Base-by-base conservation (phyloP, 23 red algal genomes). In the Gracilaria caudata region DNA sequence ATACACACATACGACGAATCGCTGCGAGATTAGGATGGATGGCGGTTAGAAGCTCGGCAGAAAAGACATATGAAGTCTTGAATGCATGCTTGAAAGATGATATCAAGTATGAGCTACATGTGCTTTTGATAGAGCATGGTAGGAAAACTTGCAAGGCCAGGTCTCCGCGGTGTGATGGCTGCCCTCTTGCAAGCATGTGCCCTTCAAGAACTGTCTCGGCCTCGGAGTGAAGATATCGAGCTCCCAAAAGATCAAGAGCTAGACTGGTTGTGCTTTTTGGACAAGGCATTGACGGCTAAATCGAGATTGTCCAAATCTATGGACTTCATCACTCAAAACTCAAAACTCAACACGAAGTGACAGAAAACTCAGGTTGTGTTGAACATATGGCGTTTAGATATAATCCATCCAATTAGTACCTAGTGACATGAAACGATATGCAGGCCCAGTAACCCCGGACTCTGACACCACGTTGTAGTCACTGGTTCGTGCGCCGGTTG, bases 101-200 rank as follows among this genome's bases (percentile, higher is more conserved):
- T 13, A 78, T 94, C 11, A 73, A 91, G 37, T 68, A 90, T 20
- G 51, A 76, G 26, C 71, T 98, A 33, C 95, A 98, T 61, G 68
- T 98, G 1, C 40, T 98, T 28, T 53, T 98, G 49, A 90, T 98
- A 60, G 51, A 55, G 16, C 95, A 94, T 51, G 95, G 95, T 16
- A 76, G 87, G 36, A 73, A 73, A 35, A 80, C 51, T n/a, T 91
- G 87, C 70, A 82, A 74, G 17, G 76, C 87, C 24, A 73, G 77
- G 19, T 55, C 36, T 39, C 87, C 87, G 20, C 54, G 56, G 14
- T 91, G 87, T 43, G 38, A n/a, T 23, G 37, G 51, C 2, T 91
- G 87, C 37, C 60, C 87, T 3, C 24, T 75, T 25, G 5, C 40
- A 4, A 36, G 49, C 4, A 12, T 43, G 25, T 75, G 70, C 25